phyloP scores from a whole-genome alignment of 139 green algal genomes.

The Chlorella sp. region DNA sequence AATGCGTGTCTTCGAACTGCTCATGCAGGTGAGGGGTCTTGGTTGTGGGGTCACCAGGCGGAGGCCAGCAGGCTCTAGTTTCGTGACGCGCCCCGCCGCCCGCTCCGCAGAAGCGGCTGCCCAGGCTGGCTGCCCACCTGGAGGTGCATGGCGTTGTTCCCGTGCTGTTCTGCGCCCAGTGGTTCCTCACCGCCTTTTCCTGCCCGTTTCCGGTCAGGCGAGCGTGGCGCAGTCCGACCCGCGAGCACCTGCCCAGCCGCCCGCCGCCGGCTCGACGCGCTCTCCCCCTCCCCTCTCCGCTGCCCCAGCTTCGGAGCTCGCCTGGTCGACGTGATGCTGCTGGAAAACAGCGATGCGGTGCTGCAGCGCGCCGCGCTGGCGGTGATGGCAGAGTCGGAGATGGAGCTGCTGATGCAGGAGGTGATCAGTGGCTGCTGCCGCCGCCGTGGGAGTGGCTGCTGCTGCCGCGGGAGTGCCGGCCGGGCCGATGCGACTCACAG shows the following conservation, averaged over 20 bases:
- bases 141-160: slow-evolving; percentile 62
- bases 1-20: slow-evolving; percentile 27
- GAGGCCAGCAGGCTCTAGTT: slow-evolving; percentile 46
- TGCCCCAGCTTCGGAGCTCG: slow-evolving; percentile 76
- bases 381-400: slow-evolving; percentile 69
- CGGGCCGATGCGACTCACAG: too few relatives aligned
- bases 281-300: too few relatives aligned
- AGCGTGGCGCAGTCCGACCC: too few relatives aligned
- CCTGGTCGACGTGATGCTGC: slow-evolving; percentile 90
- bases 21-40: too few relatives aligned
- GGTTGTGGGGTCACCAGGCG: too few relatives aligned
- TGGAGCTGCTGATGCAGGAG: slow-evolving; percentile 60
- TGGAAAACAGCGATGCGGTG: slow-evolving; percentile 53
- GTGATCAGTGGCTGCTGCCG: too few relatives aligned
- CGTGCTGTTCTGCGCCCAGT: slow-evolving; percentile 88
- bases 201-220: slow-evolving; percentile 85
- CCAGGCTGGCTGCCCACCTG: slow-evolving; percentile 50
- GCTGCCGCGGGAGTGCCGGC: too few relatives aligned
- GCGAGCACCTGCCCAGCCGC: too few relatives aligned
- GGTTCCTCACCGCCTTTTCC: slow-evolving; percentile 92
- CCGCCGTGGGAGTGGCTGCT: too few relatives aligned
- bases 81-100: slow-evolving; percentile 54
- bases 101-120: too few relatives aligned
- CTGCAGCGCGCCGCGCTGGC: slow-evolving; percentile 64
- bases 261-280: too few relatives aligned